Evolutionary conservation across 2,329 filamentous ascomycete species (phyloP).

Genomic region (Penicillium sp.): DNA sequence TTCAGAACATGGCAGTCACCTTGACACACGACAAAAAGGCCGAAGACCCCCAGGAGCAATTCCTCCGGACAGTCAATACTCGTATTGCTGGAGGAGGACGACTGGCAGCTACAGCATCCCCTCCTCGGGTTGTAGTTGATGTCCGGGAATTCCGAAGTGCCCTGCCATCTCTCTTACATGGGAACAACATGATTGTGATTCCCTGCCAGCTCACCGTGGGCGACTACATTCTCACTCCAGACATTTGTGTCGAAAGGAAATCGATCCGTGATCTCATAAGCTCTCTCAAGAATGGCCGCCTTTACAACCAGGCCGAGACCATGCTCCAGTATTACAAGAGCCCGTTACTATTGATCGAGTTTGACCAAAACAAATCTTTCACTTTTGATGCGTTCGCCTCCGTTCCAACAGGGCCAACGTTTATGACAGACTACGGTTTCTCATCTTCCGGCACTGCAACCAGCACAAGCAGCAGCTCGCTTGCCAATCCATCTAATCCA

Average conservation of each 20-base stretch:
- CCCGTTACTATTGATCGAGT: slow-evolving; percentile 93
- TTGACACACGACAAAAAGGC: slow-evolving; percentile 70
- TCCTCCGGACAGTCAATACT: slow-evolving; percentile 93
- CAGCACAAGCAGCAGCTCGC: slow-evolving; percentile 59
- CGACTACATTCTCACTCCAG: slow-evolving; percentile 89
- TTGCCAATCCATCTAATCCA: slow-evolving; percentile 60
- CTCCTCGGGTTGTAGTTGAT: slow-evolving; percentile 88
- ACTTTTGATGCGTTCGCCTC: slow-evolving; percentile 70
- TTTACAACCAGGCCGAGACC: slow-evolving; percentile 87
- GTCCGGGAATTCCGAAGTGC: slow-evolving; percentile 94
- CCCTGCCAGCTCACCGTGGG: slow-evolving; percentile 96
- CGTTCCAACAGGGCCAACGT: slow-evolving; percentile 39
- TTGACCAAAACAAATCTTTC: slow-evolving; percentile 95
- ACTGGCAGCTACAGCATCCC: slow-evolving; percentile 76
- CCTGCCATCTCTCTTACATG: slow-evolving; percentile 85
- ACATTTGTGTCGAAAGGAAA: slow-evolving; percentile 92
- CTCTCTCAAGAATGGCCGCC: slow-evolving; percentile 84
- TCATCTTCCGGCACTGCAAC: slow-evolving; percentile 35
- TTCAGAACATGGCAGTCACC: slow-evolving; percentile 76
- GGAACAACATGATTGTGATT: slow-evolving; percentile 79
- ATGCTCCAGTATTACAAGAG: slow-evolving; percentile 92
- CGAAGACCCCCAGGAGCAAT: slow-evolving; percentile 83
- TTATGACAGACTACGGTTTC: slow-evolving; percentile 54
- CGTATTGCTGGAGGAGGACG: slow-evolving; percentile 91
- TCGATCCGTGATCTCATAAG: slow-evolving; percentile 86